A percentile compares a stretch with the other conserved stretches of the same genome.
These are phyloP conservation scores for Mortierella sp. DNA, from an alignment of 371 early-diverging fungal genomes.

Conservation along the genomic window DNA sequence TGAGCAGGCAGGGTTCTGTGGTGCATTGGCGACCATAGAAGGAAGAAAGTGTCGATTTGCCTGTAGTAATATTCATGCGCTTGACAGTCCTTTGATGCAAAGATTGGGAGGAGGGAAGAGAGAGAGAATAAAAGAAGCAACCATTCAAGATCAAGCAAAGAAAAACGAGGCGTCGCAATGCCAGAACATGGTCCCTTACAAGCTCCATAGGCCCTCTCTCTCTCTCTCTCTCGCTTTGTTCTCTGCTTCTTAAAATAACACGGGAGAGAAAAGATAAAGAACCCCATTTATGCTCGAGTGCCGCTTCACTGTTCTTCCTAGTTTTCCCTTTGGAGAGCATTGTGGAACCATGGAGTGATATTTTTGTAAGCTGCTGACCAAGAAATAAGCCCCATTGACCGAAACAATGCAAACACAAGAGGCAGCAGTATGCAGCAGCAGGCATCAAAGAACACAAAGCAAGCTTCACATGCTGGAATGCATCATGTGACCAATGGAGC, in stretches of 20 bases:
- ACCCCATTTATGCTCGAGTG: not conserved
- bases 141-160: not conserved
- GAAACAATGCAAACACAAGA: too few species aligned
- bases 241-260: conserved; percentile 1
- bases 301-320: not conserved
- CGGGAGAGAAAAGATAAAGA: not conserved
- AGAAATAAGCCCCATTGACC: not conserved
- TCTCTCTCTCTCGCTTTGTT: not conserved
- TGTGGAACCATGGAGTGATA: conserved; percentile 1
- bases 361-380: not conserved
- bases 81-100: not conserved
- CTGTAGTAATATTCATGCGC: too few species aligned
- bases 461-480: not conserved
- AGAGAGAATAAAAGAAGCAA: not conserved
- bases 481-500: not conserved
- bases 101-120: not conserved
- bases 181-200: not conserved
- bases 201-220: not conserved
- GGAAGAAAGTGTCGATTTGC: too few species aligned
- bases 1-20: too few species aligned
- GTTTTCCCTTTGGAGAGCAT: not conserved
- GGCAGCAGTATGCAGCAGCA: not conserved
- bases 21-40: too few species aligned
- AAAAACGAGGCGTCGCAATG: too few species aligned
- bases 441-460: not conserved